These are phyloP conservation scores for Neurospora sp. DNA, from an alignment of 2,329 filamentous ascomycete species.

Conservation along the genomic window DNA sequence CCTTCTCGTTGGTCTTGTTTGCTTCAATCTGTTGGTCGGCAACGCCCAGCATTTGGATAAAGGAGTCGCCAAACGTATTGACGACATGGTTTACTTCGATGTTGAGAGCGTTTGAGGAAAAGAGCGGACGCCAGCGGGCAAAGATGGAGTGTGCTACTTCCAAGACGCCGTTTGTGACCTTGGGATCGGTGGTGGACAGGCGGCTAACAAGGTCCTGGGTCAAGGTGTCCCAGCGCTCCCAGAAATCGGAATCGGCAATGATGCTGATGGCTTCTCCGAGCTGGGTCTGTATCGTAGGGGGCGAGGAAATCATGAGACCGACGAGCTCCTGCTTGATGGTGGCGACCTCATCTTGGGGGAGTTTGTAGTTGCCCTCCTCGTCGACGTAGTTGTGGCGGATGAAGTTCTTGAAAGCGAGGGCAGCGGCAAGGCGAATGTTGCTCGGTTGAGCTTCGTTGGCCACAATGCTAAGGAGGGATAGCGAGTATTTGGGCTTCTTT, in stretches of 20 bases:
- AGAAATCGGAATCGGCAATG: constrained; percentile 97
- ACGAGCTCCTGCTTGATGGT: constrained; percentile 95
- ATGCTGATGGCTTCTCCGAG: constrained; percentile 93
- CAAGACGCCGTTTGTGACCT: constrained; percentile 85
- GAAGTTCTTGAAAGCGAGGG: constrained; percentile 97
- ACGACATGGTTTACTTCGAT: constrained; percentile 96
- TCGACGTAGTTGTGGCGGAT: constrained; percentile 91
- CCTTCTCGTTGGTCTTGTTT: constrained; percentile 65
- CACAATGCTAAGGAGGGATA: constrained; percentile 83
- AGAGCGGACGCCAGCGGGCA: constrained; percentile 87
- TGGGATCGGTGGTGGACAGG: constrained; percentile 70
- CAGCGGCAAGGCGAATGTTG: constrained; percentile 77
- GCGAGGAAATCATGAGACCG: constrained; percentile 90
- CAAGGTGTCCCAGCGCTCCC: constrained; percentile 90
- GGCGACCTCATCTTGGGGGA: constrained; percentile 69
- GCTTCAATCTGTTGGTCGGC: constrained; percentile 64
- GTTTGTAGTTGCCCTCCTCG: constrained; percentile 88
- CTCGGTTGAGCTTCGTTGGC: constrained; percentile 61
- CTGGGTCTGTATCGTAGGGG: constrained; percentile 79
- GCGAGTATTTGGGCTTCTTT: constrained; percentile 75
- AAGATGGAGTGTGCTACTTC: constrained; percentile 99
- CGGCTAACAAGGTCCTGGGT: constrained; percentile 86
- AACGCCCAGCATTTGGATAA: constrained; percentile 67
- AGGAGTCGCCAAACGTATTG: constrained; percentile 71
- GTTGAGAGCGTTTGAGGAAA: constrained; percentile 85